Evolutionary conservation across 169 alveolate species (phyloP), one percentile per base, ranked within the genome.

Genomic region (Plasmodium inui): DNA sequence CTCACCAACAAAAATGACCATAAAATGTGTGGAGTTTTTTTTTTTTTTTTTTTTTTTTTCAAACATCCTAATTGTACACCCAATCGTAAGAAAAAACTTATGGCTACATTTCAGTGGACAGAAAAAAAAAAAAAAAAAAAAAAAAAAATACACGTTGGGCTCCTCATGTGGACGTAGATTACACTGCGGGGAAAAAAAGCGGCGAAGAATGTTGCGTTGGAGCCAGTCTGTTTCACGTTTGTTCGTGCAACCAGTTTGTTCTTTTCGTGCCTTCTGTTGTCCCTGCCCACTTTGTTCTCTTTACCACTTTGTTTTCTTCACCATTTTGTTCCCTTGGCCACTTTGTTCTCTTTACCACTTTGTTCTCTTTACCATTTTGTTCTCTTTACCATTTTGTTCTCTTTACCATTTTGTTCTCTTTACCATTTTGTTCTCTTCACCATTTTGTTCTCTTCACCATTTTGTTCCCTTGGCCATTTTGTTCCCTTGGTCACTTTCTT

Each of bases 81-180:
- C 37, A 67, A 67, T 17, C 76, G 37, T 28, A 67, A 67, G 22
- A 67, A 14, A 6, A 67, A 61, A 22, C 34, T 61, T 61, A 22
- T 22, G 34, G 76, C 34, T 26, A 61, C 34, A 26, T 61, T 61
- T n/a, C 8, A 12, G 34, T 12, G 76, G 76, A 61, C 76, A 61
- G 76, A n/a, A 61, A 61, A 61, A 61, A 61, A 61, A 61, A 57
- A 61, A 61, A 61, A 61, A 57, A 57, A 57, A 57, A 57, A 57
- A 57, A n/a, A 57, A 57, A 61, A n/a, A 61, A 67, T 67, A 10
- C 28, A 67, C 14, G 14, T 4, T 8, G 1, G 34, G 76, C 76
- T 5, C 28, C 12, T 67, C 76, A 67, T 19, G 17, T 5, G 76
- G 5, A 22, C 19, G 76, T 67, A 67, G 37, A 67, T 14, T 17